phyloP scores from a whole-genome alignment of 208 protist genomes.

The Leptomonas pyrrhocoris region DNA sequence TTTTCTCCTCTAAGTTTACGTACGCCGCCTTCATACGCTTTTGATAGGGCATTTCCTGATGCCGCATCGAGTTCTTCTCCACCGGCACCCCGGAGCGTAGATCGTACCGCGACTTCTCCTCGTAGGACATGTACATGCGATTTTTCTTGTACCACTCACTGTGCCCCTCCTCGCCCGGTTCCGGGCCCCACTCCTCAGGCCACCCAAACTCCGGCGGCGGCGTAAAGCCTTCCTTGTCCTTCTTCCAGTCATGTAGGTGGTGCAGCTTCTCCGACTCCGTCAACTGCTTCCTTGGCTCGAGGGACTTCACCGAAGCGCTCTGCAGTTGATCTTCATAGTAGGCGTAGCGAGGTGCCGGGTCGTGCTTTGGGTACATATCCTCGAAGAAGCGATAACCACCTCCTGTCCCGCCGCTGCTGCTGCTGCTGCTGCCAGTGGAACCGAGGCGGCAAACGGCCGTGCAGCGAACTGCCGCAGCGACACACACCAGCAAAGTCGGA shows the following conservation, averaged over 20 bases:
- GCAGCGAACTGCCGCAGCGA: constrained; percentile 9
- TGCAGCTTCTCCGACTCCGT: constrained; percentile 85
- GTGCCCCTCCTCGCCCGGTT: constrained; percentile 86
- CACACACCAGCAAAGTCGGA: background rate
- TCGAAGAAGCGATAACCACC: constrained; percentile 87
- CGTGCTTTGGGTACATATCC: constrained; percentile 87
- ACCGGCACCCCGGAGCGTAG: constrained; percentile 80
- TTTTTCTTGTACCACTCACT: constrained; percentile 90
- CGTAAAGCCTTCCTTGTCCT: constrained; percentile 66
- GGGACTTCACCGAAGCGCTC: constrained; percentile 44
- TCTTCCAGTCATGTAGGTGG: constrained; percentile 79
- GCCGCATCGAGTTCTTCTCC: constrained; percentile 85
- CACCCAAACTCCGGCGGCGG: constrained; percentile 85
- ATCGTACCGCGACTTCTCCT: constrained; percentile 86
- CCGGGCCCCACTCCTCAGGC: constrained; percentile 89
- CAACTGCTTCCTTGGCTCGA: constrained; percentile 73
- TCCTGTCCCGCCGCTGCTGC: constrained; percentile 14
- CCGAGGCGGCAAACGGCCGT: constrained; percentile 8
- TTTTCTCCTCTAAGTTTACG: constrained; percentile 77
- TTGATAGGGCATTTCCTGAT: constrained; percentile 89
- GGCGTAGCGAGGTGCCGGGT: constrained; percentile 69
- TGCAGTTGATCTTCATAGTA: constrained; percentile 81
- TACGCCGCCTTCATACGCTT: constrained; percentile 86
- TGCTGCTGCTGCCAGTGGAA: constrained; percentile 6
- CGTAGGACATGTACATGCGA: constrained; percentile 91